phyloP scores from a whole-genome alignment of 2,329 filamentous ascomycete genomes.

The Basipetospora chlamydospora region DNA sequence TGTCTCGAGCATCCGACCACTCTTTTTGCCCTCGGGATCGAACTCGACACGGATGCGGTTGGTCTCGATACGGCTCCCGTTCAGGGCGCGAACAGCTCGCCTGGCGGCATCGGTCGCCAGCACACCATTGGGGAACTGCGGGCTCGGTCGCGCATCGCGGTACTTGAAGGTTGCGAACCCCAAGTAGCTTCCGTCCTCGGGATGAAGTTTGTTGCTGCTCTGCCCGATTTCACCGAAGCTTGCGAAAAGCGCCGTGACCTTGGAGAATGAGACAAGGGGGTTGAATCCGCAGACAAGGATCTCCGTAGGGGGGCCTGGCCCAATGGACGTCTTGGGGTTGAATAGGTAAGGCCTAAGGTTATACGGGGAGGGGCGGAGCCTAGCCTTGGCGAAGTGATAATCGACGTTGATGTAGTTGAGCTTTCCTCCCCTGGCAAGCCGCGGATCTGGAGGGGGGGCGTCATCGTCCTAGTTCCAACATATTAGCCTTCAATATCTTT shows the following conservation, averaged over 20 bases:
- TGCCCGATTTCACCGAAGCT: slow-evolving; percentile 78
- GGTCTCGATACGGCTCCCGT: slow-evolving; percentile 66
- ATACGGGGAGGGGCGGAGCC: slow-evolving; percentile 59
- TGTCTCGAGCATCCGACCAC: slow-evolving; percentile 61
- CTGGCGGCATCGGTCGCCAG: slow-evolving; percentile 70
- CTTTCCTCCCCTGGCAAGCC: slow-evolving; percentile 54
- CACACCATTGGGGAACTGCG: slow-evolving; percentile 36
- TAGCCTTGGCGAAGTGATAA: slow-evolving; percentile 56
- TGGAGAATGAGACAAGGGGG: slow-evolving; percentile 66
- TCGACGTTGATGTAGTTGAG: slow-evolving; percentile 55
- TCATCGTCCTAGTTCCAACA: slow-evolving; percentile 57
- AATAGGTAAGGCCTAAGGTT: slow-evolving; percentile 68
- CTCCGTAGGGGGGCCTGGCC: slow-evolving; percentile 77
- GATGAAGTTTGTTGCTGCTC: slow-evolving; percentile 88
- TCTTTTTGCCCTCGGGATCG: slow-evolving; percentile 77
- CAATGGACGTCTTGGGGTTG: slow-evolving; percentile 70
- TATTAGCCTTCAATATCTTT: slow-evolving; percentile 43
- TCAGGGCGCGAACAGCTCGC: slow-evolving; percentile 61
- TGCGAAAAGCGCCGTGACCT: slow-evolving; percentile 62
- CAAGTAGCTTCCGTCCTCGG: slow-evolving; percentile 82
- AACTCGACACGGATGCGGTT: slow-evolving; percentile 69
- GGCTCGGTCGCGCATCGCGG: slow-evolving; percentile 45
- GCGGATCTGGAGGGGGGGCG: slow-evolving; percentile 66
- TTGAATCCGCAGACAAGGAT: slow-evolving; percentile 96
- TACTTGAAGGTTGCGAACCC: slow-evolving; percentile 89